Conservation (phyloP, 768 basidiomycete genomes). For the Mycena albidolilacea region DNA sequence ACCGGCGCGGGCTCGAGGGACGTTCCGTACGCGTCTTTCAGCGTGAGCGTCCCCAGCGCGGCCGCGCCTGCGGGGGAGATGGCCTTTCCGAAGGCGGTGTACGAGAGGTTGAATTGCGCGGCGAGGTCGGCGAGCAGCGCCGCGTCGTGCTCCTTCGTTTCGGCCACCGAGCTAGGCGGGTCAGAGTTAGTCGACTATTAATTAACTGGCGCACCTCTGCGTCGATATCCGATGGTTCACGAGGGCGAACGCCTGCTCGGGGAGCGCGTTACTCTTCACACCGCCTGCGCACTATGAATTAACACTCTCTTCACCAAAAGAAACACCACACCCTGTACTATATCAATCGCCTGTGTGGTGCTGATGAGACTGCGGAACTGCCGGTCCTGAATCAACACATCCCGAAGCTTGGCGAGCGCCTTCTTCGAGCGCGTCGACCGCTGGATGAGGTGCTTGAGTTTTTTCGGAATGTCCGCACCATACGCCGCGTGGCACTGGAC, state of each 20-base stretch:
- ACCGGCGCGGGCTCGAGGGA: conserved; percentile 79
- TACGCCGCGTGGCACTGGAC: conserved; percentile 79
- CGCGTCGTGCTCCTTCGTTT: conserved; percentile 61
- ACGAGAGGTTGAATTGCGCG: conserved; percentile 68
- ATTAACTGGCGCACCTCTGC: conserved; percentile 58
- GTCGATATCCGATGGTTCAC: conserved; percentile 82
- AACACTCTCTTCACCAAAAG: no score
- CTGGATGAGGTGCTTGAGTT: conserved; percentile 63
- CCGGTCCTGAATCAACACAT: conserved; percentile 57
- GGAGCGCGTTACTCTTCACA: conserved; percentile 85
- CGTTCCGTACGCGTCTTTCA: conserved; percentile 65
- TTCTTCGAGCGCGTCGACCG: conserved; percentile 63
- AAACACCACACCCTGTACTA: conserved; percentile 56
- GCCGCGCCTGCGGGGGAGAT: conserved; percentile 53
- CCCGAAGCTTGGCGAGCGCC: conserved; percentile 67
- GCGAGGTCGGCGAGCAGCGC: conserved; percentile 64
- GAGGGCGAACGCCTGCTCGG: conserved; percentile 78
- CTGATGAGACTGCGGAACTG: conserved; percentile 64
- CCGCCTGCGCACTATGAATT: conserved; percentile 55
- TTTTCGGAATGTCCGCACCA: conserved; percentile 66
- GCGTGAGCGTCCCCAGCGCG: conserved; percentile 61
- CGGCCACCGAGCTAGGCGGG: conserved; percentile 56
- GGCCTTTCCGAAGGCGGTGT: conserved; percentile 67
- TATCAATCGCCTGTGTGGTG: conserved; percentile 86
- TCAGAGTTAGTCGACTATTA: not conserved